Conservation (phyloP, 352 stramenopile genomes). For the Pythium rishiriense region DNA sequence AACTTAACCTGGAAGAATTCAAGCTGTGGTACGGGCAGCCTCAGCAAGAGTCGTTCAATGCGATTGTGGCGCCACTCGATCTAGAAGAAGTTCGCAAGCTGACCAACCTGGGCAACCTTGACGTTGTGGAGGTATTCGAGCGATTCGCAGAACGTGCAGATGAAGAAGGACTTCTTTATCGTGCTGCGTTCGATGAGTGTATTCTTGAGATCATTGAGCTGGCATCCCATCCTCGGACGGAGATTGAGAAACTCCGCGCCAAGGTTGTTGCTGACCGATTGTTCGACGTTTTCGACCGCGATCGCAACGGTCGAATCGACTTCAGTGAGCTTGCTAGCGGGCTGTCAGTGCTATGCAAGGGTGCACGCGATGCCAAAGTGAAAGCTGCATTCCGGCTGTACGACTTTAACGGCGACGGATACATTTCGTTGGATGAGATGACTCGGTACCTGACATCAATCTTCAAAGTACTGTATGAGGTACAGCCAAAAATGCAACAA, state of each 20-base stretch:
- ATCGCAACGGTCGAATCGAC: slow-evolving; percentile 79
- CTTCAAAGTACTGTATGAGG: slow-evolving; percentile 87
- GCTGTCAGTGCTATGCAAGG: slow-evolving; percentile 84
- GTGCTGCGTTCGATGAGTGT: slow-evolving; percentile 71
- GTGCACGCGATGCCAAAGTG: slow-evolving; percentile 77
- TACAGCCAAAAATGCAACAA: slow-evolving; percentile 68
- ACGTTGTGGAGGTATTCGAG: slow-evolving; percentile 87
- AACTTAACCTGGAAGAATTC: slow-evolving; percentile 87
- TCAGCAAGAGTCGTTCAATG: slow-evolving; percentile 68
- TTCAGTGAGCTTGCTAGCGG: slow-evolving; percentile 87
- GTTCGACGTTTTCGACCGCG: slow-evolving; percentile 80
- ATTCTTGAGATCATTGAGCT: slow-evolving; percentile 74
- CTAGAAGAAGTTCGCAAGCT: slow-evolving; percentile 82
- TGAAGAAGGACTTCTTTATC: slow-evolving; percentile 56
- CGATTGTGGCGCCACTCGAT: slow-evolving; percentile 68
- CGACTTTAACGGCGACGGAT: slow-evolving; percentile 85
- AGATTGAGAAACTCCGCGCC: slow-evolving; percentile 60
- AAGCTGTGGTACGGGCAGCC: slow-evolving; percentile 78
- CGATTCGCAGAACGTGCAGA: slow-evolving; percentile 75
- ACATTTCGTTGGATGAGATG: slow-evolving; percentile 88
- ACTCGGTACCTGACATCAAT: slow-evolving; percentile 84
- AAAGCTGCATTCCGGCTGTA: slow-evolving; percentile 83
- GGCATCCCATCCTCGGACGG: slow-evolving; percentile 56
- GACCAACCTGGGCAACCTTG: slow-evolving; percentile 79
- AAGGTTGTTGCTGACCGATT: slow-evolving; percentile 75